phyloP scores from a whole-genome alignment of 805 yeast genomes.

The Metschnikowia reukaufii region DNA sequence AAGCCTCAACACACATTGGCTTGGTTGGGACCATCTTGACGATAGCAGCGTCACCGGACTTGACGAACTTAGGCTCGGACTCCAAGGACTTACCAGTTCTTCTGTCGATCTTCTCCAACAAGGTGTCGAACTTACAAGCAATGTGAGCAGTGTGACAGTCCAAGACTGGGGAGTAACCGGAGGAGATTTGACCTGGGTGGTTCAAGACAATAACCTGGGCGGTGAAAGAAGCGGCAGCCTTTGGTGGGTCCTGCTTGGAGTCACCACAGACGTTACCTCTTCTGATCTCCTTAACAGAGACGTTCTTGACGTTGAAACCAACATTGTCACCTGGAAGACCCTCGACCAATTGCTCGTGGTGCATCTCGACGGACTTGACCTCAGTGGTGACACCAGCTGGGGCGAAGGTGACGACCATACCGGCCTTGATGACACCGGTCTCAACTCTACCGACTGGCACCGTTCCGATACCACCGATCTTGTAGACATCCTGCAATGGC shows the following conservation, averaged over 20 bases:
- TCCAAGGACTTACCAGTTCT: slow-evolving; percentile 47
- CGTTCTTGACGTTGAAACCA: slow-evolving; percentile 89
- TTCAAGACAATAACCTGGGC: slow-evolving; percentile 82
- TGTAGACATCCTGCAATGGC: slow-evolving; percentile 89
- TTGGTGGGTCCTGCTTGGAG: slow-evolving; percentile 86
- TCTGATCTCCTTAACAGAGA: slow-evolving; percentile 83
- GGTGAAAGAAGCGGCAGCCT: slow-evolving; percentile 77
- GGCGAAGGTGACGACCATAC: slow-evolving; percentile 86
- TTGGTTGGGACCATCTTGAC: slow-evolving; percentile 45
- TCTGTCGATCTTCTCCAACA: slow-evolving; percentile 84
- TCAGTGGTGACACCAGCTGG: slow-evolving; percentile 90
- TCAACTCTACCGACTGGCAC: slow-evolving; percentile 94
- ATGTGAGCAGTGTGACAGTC: slow-evolving; percentile 94
- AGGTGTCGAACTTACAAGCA: slow-evolving; percentile 83
- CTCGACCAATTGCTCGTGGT: slow-evolving; percentile 75
- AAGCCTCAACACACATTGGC: slow-evolving; percentile 47
- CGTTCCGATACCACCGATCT: slow-evolving; percentile 90
- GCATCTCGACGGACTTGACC: slow-evolving; percentile 88
- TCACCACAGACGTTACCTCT: slow-evolving; percentile 94
- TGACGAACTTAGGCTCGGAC: slow-evolving; percentile 35
- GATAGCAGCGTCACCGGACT: slow-evolving; percentile 41
- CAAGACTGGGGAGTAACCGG: slow-evolving; percentile 89
- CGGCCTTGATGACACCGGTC: slow-evolving; percentile 89
- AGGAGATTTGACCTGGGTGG: slow-evolving; percentile 90
- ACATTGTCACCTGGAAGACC: slow-evolving; percentile 92